A percentile compares a stretch with the other conserved stretches of the same genome.
Conservation (phyloP, 345 rosid genomes). For the Ailanthus altissimus region DNA sequence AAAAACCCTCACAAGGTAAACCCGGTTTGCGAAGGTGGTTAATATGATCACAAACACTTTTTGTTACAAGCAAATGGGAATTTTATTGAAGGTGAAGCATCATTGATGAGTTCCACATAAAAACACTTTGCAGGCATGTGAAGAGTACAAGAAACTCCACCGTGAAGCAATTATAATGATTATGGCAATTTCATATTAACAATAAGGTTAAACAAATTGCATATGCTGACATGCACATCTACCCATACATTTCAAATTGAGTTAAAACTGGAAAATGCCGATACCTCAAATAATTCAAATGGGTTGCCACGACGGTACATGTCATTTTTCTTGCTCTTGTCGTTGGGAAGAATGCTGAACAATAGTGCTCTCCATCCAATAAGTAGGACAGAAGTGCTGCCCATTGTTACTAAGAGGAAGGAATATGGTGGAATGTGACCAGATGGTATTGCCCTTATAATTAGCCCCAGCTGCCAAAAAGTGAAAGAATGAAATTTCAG, state of each 20-base stretch:
- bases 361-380: constrained; percentile 70
- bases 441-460: constrained; percentile 53
- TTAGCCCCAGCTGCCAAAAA: constrained; percentile 55
- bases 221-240: too few relatives aligned
- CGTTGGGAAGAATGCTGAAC: constrained; percentile 51
- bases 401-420: constrained; percentile 69
- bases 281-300: constrained; percentile 90
- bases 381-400: constrained; percentile 69
- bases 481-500: constrained; percentile 17
- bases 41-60: not conserved
- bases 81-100: not conserved
- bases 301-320: constrained; percentile 73
- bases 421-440: constrained; percentile 57
- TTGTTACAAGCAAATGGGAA: not conserved
- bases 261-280: constrained; percentile 7
- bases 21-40: not conserved
- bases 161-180: too few relatives aligned
- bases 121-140: too few relatives aligned
- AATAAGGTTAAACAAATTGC: too few relatives aligned
- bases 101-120: too few relatives aligned
- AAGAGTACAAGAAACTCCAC: too few relatives aligned
- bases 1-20: not conserved
- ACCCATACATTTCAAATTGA: not conserved
- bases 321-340: constrained; percentile 65
- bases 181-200: too few relatives aligned